These are phyloP conservation scores for Quercus phellos DNA, from an alignment of 331 rosid genomes.

Conservation along the genomic window DNA sequence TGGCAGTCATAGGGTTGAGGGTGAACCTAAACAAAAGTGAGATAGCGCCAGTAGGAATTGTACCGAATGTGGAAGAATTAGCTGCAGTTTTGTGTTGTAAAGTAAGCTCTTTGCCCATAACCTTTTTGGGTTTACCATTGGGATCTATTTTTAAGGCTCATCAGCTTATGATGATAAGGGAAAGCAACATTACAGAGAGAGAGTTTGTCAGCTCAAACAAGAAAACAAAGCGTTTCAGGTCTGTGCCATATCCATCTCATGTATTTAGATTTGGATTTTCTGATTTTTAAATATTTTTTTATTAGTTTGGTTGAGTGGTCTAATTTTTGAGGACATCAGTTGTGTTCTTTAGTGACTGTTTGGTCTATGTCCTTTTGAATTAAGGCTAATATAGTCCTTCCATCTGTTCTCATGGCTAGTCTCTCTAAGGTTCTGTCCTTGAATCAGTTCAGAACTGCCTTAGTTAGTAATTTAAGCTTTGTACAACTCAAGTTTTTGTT, in stretches of 20 bases:
- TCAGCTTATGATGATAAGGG: constrained; percentile 26
- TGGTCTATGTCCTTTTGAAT: neutral
- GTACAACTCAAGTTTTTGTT: no score
- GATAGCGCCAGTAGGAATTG: no score
- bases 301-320: no score
- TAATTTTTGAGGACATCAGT: neutral
- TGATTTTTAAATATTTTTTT: no score
- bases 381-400: neutral
- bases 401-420: neutral
- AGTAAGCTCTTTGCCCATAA: no score
- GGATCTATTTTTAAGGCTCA: no score
- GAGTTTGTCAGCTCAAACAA: constrained; percentile 53
- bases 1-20: no score
- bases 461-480: no score
- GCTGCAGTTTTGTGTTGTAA: no score
- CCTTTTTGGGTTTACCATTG: no score
- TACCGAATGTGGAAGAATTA: no score
- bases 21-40: no score
- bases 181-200: constrained; percentile 22
- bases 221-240: constrained; percentile 70
- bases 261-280: neutral
- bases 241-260: neutral
- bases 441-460: neutral
- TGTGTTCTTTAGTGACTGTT: constrained; percentile 4
- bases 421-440: neutral